phyloP scores from a whole-genome alignment of 352 stramenopile species.

The Globisporangium cystogenes region DNA sequence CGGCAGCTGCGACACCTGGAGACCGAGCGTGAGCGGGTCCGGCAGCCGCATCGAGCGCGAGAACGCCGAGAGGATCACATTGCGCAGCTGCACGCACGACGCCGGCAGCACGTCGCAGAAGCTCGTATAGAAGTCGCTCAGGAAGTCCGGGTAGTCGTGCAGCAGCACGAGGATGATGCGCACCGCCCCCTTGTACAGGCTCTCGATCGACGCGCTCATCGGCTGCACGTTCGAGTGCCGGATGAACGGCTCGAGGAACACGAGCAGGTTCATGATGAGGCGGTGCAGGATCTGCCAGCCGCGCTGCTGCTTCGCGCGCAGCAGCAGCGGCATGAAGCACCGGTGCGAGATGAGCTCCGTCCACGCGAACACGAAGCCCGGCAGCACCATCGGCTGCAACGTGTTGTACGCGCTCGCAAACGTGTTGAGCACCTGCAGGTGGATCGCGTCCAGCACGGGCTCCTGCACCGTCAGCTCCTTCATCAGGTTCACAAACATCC shows the following conservation, averaged over 20 bases:
- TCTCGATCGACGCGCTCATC: constrained; percentile 89
- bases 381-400: constrained; percentile 93
- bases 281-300: constrained; percentile 97
- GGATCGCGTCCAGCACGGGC: constrained; percentile 91
- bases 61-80: constrained; percentile 97
- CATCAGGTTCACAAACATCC: constrained; percentile 97
- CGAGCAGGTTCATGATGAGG: constrained; percentile 96
- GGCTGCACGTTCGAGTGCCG: constrained; percentile 77
- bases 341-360: constrained; percentile 97
- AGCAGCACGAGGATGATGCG: constrained; percentile 97
- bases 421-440: constrained; percentile 93
- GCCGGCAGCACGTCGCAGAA: constrained; percentile 98
- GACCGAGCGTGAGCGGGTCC: constrained; percentile 96
- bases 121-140: constrained; percentile 97
- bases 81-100: constrained; percentile 97
- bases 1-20: constrained; percentile 96
- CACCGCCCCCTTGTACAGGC: constrained; percentile 98
- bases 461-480: constrained; percentile 96
- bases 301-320: constrained; percentile 92
- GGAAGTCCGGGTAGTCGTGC: constrained; percentile 98
- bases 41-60: constrained; percentile 96
- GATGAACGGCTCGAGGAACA: constrained; percentile 97
- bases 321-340: constrained; percentile 97
- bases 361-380: constrained; percentile 98
- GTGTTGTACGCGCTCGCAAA: constrained; percentile 97